Conservation (phyloP, 805 yeast species). For the Diddensiella santjacobensis region DNA sequence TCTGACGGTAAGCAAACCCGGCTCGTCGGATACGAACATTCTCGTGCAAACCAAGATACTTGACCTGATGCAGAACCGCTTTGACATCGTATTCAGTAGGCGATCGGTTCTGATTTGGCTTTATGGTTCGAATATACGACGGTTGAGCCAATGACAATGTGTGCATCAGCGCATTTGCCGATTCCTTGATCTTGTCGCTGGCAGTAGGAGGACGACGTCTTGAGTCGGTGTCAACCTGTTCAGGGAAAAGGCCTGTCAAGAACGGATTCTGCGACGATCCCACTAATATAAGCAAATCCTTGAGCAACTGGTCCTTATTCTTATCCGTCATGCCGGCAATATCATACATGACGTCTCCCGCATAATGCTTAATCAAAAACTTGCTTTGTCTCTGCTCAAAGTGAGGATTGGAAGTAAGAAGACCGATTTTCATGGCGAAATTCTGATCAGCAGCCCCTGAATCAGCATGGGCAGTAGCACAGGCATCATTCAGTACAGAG, state of each 20-base stretch:
- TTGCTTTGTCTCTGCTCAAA: conserved; percentile 85
- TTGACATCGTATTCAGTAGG: conserved; percentile 84
- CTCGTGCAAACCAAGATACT: conserved; percentile 92
- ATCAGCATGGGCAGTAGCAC: conserved; percentile 98
- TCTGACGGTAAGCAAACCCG: conserved; percentile 96
- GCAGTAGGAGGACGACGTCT: conserved; percentile 92
- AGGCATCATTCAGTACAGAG: conserved; percentile 94
- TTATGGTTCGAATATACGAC: conserved; percentile 94
- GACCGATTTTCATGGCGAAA: conserved; percentile 83
- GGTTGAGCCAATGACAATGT: conserved; percentile 91
- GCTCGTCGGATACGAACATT: conserved; percentile 97
- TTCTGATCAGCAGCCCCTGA: conserved; percentile 95
- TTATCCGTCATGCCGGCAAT: conserved; percentile 90
- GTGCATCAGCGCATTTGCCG: conserved; percentile 87
- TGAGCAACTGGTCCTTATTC: conserved; percentile 89
- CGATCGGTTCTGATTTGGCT: conserved; percentile 90
- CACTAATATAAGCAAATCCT: conserved; percentile 78
- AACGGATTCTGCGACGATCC: conserved; percentile 68
- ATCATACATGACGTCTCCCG: conserved; percentile 96
- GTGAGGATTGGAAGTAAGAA: conserved; percentile 78
- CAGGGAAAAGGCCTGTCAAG: conserved; percentile 57
- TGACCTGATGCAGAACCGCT: conserved; percentile 92
- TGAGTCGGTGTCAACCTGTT: conserved; percentile 53
- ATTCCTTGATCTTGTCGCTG: conserved; percentile 84
- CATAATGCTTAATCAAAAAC: conserved; percentile 91